phyloP scores from a whole-genome alignment of 2,329 filamentous ascomycete genomes.

The Colletotrichum sp. region DNA sequence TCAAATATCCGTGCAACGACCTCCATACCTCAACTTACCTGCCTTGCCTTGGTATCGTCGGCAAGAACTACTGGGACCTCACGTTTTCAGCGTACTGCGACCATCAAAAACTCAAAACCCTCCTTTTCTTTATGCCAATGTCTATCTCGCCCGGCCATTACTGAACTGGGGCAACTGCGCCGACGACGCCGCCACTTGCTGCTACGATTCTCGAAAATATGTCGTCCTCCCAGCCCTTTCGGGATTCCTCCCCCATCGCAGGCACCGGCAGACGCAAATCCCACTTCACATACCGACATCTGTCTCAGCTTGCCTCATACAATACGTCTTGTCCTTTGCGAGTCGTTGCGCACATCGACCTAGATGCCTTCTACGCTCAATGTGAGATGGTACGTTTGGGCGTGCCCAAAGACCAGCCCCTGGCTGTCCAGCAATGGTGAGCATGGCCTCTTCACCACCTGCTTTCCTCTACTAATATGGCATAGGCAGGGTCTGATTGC shows the following conservation, averaged over 20 bases:
- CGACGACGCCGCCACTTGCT: neutral
- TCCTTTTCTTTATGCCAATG: neutral
- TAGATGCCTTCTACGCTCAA: slow-evolving; percentile 98
- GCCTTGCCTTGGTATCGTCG: neutral
- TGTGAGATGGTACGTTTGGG: slow-evolving; percentile 91
- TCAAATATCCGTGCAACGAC: neutral
- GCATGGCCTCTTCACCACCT: slow-evolving; percentile 9
- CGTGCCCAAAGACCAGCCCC: slow-evolving; percentile 73
- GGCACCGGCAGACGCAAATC: slow-evolving; percentile 47
- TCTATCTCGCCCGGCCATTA: neutral
- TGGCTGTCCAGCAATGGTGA: slow-evolving; percentile 93
- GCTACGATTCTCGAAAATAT: neutral
- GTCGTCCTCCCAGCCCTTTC: slow-evolving; percentile 19
- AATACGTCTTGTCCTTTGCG: slow-evolving; percentile 78
- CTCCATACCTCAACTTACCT: neutral
- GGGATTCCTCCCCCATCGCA: slow-evolving; percentile 13
- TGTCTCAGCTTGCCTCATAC: slow-evolving; percentile 75
- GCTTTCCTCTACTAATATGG: neutral
- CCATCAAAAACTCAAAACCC: neutral
- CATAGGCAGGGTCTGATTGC: slow-evolving; percentile 89
- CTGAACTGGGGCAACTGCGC: neutral
- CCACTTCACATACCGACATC: slow-evolving; percentile 82
- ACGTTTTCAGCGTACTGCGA: neutral
- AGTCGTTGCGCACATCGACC: slow-evolving; percentile 88
- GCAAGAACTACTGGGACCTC: neutral